Evolutionary conservation across 768 basidiomycete genomes (phyloP).

Genomic region (Chalciporus chontae): DNA sequence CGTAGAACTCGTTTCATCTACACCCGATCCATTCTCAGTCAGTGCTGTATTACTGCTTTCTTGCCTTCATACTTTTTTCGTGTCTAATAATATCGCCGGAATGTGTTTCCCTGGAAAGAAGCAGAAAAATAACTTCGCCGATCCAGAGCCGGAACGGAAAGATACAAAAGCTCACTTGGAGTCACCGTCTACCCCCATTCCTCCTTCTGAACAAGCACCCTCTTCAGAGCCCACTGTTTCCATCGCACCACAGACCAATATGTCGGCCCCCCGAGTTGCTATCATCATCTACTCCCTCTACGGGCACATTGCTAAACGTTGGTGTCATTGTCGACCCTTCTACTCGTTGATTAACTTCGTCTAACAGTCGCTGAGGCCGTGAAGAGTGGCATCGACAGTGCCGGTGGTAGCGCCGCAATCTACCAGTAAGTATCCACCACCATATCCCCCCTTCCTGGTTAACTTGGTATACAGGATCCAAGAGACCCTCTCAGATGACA

Average conservation of each 20-base stretch:
- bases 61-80: too few relatives aligned
- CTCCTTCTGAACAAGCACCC: background rate
- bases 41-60: background rate
- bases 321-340: constrained; percentile 12
- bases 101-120: constrained; percentile 41
- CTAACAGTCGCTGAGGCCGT: constrained; percentile 31
- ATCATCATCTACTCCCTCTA: constrained; percentile 51
- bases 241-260: background rate
- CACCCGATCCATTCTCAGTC: constrained; percentile 15
- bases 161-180: constrained; percentile 10
- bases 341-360: background rate
- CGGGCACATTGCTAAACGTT: constrained; percentile 47
- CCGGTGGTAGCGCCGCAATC: constrained; percentile 43
- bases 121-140: constrained; percentile 34
- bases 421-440: constrained; percentile 38
- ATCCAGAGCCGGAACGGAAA: constrained; percentile 16
- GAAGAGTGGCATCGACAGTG: constrained; percentile 39
- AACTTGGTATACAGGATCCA: constrained; percentile 47
- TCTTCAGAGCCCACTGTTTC: background rate
- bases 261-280: constrained; percentile 36
- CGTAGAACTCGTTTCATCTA: constrained; percentile 16
- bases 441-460: background rate
- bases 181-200: constrained; percentile 3
- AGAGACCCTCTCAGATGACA: constrained; percentile 75
- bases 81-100: constrained; percentile 1